Conservation (phyloP, 176 grass and related monocot genomes). For the Alloteropsis semialata region DNA sequence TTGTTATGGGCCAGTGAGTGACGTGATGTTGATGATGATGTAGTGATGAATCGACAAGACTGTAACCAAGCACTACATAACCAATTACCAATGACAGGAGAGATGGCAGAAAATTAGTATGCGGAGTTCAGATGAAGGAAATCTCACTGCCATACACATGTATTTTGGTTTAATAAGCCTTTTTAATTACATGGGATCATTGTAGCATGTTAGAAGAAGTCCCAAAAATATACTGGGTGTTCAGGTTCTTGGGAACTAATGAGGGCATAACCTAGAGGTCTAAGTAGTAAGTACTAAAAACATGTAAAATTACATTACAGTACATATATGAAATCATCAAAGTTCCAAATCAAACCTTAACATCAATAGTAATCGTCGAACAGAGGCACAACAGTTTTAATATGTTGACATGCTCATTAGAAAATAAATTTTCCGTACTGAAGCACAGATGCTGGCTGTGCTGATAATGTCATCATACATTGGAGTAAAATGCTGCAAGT, state of each 20-base stretch:
- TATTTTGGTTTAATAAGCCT: neutral
- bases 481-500: too few relatives aligned
- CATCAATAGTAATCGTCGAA: neutral
- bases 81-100: neutral
- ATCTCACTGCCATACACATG: neutral
- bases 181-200: neutral
- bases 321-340: neutral
- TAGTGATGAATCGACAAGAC: neutral
- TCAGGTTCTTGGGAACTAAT: neutral
- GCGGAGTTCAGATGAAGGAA: neutral
- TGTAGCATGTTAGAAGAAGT: neutral
- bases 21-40: neutral
- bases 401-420: neutral
- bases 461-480: too few relatives aligned
- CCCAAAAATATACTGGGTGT: neutral
- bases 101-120: neutral
- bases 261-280: neutral
- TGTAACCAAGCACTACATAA: neutral
- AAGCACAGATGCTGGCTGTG: neutral
- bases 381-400: neutral
- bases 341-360: neutral
- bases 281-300: neutral
- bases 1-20: neutral
- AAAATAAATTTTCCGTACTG: neutral
- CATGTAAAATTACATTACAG: neutral